Evolutionary conservation across 1,284 basidiomycete species (phyloP), one percentile per base, ranked within the genome.

Genomic region (Microbotryomycetes sp.): DNA sequence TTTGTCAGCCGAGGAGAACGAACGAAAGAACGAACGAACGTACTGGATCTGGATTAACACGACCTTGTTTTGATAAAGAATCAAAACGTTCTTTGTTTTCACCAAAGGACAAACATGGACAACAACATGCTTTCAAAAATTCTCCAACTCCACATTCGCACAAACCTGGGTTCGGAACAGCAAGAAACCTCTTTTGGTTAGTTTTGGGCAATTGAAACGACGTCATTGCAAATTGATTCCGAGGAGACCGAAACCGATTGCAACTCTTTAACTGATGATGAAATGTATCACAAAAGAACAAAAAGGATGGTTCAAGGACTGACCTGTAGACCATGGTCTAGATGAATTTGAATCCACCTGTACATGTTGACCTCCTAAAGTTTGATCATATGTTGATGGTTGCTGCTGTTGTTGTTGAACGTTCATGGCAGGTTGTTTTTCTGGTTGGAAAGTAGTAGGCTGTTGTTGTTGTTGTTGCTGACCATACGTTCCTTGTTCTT

Each of bases 41-140:
- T 9, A 42, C 36, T 42, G 36, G 36, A 42, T 42, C 36, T 12
- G 36, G 12, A 19, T 9, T 19, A 12, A 19, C 12, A 19, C 36
- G 36, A 42, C 36, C 36, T 42, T 42, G 36, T 42, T 42, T 42
- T 12, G 36, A 9, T 19, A 62, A 49, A 4, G 50, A 9, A 26
- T 62, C 60, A 50, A 48, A 46, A 29, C 60, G 60, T 22, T 47
- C 15, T 47, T 62, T 58, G 60, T 61, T 56, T 26, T 48, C 42
- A 3, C 28, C 36, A 32, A 22, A 49, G 3, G 26, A 22, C n/a
- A 62, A 49, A 55, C 60, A 62, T 0, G 60, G 60, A 32, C 60
- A 62, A 50, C 60, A 62, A 25, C 55, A 62, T 1, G 55, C 22
- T 26, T 57, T 15, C 49, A 54, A 57, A 47, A 57, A 62, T 46